Evolutionary conservation across 208 protist genomes (phyloP).

Genomic region (Balamuthia mandrillaris): DNA sequence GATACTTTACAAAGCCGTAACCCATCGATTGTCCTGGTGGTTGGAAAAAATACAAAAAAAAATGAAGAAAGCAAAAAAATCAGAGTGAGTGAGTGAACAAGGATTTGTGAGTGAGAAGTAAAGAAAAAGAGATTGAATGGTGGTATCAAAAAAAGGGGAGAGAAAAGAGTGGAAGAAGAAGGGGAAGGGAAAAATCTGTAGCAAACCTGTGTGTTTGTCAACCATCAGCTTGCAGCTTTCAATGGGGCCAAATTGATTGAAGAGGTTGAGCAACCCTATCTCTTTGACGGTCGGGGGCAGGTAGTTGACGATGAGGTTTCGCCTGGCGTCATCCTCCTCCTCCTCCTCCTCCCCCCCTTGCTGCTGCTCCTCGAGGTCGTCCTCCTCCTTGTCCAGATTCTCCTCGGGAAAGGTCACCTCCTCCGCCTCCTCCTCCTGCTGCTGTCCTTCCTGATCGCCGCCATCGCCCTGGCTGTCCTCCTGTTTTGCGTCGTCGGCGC

Average conservation of each 20-base stretch:
- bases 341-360: neutral
- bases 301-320: conserved; percentile 48
- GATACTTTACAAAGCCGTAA: conserved; percentile 59
- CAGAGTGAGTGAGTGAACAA: no score
- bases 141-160: no score
- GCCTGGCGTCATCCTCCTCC: neutral
- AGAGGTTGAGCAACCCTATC: neutral
- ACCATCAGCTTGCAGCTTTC: conserved; percentile 23
- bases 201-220: conserved; percentile 24
- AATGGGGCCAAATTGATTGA: conserved; percentile 33
- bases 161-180: no score
- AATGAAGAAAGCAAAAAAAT: neutral
- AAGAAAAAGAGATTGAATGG: no score
- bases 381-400: neutral
- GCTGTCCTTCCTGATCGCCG: neutral
- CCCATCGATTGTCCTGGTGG: neutral
- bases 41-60: neutral
- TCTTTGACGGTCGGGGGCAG: conserved; percentile 32
- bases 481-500: no score
- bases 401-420: neutral
- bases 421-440: neutral
- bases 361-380: neutral
- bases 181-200: neutral
- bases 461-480: no score
- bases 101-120: no score